Base-by-base conservation (phyloP, 2,329 filamentous ascomycete species). In the Aspergillus glaucus region DNA sequence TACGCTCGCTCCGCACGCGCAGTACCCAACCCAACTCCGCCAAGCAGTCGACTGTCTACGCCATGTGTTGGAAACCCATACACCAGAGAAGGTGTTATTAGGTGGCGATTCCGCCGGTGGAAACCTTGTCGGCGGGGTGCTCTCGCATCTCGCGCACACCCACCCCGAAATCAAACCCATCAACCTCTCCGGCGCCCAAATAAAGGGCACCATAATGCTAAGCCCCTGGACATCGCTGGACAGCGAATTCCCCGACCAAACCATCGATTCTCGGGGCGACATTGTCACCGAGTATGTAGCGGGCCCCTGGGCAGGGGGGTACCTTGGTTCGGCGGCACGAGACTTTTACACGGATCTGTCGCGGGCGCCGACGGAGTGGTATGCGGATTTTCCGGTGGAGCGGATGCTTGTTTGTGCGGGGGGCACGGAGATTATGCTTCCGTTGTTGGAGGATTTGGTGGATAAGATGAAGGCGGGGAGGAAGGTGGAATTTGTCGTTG, bases 181-280 rank as follows among this genome's bases (percentile, higher is more conserved):
- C 17, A 47, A 60, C 0, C 60, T 80, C 6, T 57, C 63, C 0
- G 60, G 60, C 3, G 73, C 71, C 7, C 26, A 36, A 17, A 64
- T 84, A 14, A 72, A 72, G 2, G 79, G 73, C 3, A 71, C 75
- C 0, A 58, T 82, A 6, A 67, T 83, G 6, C 75, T 85, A 48
- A 77, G 75, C 0, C 81, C 82, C 0, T 85, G 82, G 81, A 69
- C 74, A 1, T 72, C 72, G 1, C 76, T 84, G 51, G 66, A 70
- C n/a, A 69, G 67, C 1, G 62, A 72, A 15, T 72, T 72, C 22
- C 61, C 66, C 0, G 71, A 70, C 2, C 73, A 71, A 42, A 57
- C 59, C 6, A 61, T 64, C 7, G 81, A 82, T 49, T 66, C 67
- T 3, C 66, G 72, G 21, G 78, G 75, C 39, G 80, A 84, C 56